Conservation (phyloP, 192 early-diverging fungal species). For the Irineochytrium annulatum region DNA sequence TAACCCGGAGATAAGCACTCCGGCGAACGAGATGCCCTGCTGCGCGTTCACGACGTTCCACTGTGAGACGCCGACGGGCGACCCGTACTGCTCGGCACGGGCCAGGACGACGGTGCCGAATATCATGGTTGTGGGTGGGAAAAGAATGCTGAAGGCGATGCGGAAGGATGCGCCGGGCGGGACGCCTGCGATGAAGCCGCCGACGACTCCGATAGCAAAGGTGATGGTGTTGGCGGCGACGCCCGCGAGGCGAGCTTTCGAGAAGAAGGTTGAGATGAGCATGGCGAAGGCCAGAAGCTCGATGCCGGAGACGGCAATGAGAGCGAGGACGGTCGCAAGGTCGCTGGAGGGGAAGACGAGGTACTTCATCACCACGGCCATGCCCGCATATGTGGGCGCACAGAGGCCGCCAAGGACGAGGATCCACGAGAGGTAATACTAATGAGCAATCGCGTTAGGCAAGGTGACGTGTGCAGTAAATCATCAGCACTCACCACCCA, state of each 20-base stretch:
- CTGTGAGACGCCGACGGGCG: background rate
- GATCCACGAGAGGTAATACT: background rate
- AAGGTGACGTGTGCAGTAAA: no score
- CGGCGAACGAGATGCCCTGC: background rate
- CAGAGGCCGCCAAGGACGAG: background rate
- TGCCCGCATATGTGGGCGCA: background rate
- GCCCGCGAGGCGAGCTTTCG: background rate
- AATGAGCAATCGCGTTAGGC: background rate
- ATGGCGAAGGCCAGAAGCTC: background rate
- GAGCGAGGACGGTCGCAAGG: background rate
- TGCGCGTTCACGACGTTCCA: background rate
- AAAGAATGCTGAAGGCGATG: background rate
- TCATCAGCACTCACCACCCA: background rate
- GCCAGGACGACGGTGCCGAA: background rate
- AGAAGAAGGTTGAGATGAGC: background rate
- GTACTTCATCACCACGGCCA: background rate
- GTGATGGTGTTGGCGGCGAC: background rate
- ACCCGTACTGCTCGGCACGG: background rate
- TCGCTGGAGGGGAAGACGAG: background rate
- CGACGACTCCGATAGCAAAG: no score
- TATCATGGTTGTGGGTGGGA: background rate
- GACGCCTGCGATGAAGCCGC: no score
- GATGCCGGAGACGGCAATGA: background rate
- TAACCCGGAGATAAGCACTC: background rate
- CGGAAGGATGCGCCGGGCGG: background rate